A percentile compares a stretch with the other conserved stretches of the same genome.
phyloP scores from a whole-genome alignment of 169 alveolate species.

The Plasmodium falciparum region DNA sequence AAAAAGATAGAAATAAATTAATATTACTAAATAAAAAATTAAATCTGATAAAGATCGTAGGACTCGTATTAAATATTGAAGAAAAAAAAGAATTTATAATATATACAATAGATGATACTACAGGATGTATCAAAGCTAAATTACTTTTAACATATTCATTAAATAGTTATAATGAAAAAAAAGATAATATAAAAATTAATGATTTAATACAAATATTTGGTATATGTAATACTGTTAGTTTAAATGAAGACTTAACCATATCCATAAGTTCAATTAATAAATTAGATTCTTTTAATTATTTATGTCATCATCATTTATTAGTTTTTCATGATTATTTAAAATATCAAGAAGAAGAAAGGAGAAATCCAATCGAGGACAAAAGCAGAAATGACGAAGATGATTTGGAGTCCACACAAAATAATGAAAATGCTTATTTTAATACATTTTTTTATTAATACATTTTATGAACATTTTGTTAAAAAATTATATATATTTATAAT shows the following conservation, averaged over 20 bases:
- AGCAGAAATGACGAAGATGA: conserved; percentile 26
- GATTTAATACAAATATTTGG: conserved; percentile 72
- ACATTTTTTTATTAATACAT: conserved; percentile 36
- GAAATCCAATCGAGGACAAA: conserved; percentile 35
- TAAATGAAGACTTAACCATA: conserved; percentile 65
- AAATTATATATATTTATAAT: too few relatives aligned
- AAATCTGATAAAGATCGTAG: conserved; percentile 72
- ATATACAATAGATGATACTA: conserved; percentile 75
- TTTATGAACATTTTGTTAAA: too few relatives aligned
- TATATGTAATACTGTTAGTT: conserved; percentile 60
- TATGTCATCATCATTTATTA: conserved; percentile 74
- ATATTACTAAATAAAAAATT: conserved; percentile 65
- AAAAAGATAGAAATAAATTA: conserved; percentile 59
- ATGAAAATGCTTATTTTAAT: conserved; percentile 60
- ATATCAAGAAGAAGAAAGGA: conserved; percentile 43
- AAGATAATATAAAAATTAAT: conserved; percentile 41
- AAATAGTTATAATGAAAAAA: conserved; percentile 24
- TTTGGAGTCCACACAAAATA: conserved; percentile 8
- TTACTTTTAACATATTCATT: conserved; percentile 58
- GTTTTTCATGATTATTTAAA: conserved; percentile 66
- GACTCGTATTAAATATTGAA: conserved; percentile 68
- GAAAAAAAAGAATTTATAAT: conserved; percentile 72
- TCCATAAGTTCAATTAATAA: conserved; percentile 64
- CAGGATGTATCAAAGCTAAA: conserved; percentile 75
- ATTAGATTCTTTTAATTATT: conserved; percentile 58